A percentile compares a stretch with the other conserved stretches of the same genome.
Evolutionary conservation across 1,284 basidiomycete genomes (phyloP).

Genomic region (Microbotryum silenes-acaulis): DNA sequence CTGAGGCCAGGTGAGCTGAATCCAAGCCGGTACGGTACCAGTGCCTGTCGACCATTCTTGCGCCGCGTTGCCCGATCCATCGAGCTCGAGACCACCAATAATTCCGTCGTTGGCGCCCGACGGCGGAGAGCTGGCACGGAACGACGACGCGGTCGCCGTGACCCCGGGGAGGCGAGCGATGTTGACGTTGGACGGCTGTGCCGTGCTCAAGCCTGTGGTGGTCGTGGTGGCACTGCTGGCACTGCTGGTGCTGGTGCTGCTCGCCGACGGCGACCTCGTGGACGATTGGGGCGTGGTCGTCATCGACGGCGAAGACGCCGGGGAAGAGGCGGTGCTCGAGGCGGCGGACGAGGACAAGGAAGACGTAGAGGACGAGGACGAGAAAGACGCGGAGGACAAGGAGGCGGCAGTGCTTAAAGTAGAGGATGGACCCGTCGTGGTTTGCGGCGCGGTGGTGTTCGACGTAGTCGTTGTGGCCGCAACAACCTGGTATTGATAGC

Average conservation of each 20-base stretch:
- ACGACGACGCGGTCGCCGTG: slow-evolving; percentile 13
- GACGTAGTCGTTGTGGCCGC: no score
- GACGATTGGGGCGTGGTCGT: not conserved
- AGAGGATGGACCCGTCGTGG: no score
- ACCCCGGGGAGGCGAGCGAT: slow-evolving; percentile 19
- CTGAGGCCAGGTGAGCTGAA: slow-evolving; percentile 11
- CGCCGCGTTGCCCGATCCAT: slow-evolving; percentile 11
- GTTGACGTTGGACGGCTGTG: slow-evolving; percentile 13
- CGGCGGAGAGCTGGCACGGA: slow-evolving; percentile 8
- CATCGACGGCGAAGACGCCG: not conserved
- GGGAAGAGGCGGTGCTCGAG: not conserved
- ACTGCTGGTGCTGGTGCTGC: not conserved
- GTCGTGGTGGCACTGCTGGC: not conserved
- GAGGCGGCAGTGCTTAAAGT: no score
- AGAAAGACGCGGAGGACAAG: not conserved
- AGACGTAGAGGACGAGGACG: not conserved
- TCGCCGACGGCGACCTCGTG: not conserved
- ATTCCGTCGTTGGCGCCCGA: slow-evolving; percentile 22
- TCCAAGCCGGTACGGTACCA: slow-evolving; percentile 6
- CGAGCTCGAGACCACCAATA: slow-evolving; percentile 10
- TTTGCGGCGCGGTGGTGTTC: no score
- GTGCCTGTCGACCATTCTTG: slow-evolving; percentile 16
- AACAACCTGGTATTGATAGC: no score
- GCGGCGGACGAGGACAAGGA: not conserved
- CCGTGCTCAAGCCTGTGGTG: slow-evolving; percentile 4